Base-by-base conservation (phyloP, 2,329 filamentous ascomycete species). In the Phyllosticta ampelicida region DNA sequence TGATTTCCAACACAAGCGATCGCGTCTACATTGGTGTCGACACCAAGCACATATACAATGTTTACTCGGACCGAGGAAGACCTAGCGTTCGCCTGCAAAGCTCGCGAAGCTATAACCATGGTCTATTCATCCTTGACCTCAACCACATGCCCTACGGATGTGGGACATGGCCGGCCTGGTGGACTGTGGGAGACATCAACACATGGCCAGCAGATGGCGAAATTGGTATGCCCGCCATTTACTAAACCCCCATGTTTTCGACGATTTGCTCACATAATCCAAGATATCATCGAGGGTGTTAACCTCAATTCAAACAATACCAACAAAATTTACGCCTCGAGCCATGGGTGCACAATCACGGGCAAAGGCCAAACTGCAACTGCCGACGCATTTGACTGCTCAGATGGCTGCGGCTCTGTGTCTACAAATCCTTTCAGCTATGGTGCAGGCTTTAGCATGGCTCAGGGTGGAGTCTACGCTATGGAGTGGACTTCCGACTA, bases 101-200 rank as follows among this genome's bases (percentile, higher is more conserved):
- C 59, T 67, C 70, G 61, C 72, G 72, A 30, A 65, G 64, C 19
- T 74, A 73, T 60, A 69, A 63, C 8, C 66, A 70, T 58, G 72
- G 71, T 9, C 63, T 74, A 1, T 74, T 74, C 63, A 64, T 74
- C 36, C 62, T 73, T 20, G 70, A 74, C 57, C 58, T 71, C 9
- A 63, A 60, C 6, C 71, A 74, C 59, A 73, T 73, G 67, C 71
- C 72, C 16, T 49, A 20, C 20, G 30, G 28, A 3, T 53, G 51
- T 62, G 71, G 71, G 9, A 71, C 70, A 10, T 75, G 73, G 73
- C 73, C 73, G 2, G 70, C 71, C 1, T 72, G 72, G 56, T 75
- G 73, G 73, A 66, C 56, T 2, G 63, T 71, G 19, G 72, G 71
- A n/a, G 58, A 65, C 3, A 54, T 58, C 30, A 48, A 53, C 8